phyloP scores from a whole-genome alignment of 2,329 filamentous ascomycete genomes.

The Rhynchosporium agropyri region DNA sequence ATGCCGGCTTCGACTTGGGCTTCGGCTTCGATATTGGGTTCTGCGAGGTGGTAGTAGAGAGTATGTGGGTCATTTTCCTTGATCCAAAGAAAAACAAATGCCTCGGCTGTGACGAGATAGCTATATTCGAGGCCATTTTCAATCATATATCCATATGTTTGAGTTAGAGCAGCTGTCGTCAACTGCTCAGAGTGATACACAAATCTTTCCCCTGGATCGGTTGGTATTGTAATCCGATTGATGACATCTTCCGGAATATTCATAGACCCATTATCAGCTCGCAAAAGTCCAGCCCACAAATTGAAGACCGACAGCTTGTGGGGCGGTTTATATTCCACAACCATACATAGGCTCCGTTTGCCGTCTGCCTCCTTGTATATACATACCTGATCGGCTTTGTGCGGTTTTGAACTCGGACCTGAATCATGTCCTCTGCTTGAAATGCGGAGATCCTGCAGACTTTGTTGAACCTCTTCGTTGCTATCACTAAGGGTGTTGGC shows the following conservation, averaged over 20 bases:
- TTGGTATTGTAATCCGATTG: constrained; percentile 41
- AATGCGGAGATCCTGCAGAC: constrained; percentile 31
- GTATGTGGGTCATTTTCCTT: constrained; percentile 31
- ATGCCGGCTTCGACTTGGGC: constrained; percentile 25
- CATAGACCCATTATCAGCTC: constrained; percentile 27
- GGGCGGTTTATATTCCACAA: constrained; percentile 52
- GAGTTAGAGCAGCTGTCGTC: constrained; percentile 48
- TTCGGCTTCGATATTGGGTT: constrained; percentile 31
- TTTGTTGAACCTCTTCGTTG: constrained; percentile 36
- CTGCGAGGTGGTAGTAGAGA: constrained; percentile 31
- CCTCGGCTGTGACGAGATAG: constrained; percentile 37
- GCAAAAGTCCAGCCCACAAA: constrained; percentile 47
- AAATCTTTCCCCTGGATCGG: constrained; percentile 42
- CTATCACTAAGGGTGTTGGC: constrained; percentile 33
- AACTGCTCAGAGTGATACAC: constrained; percentile 45
- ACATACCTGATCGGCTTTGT: constrained; percentile 33
- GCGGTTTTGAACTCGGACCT: constrained; percentile 29
- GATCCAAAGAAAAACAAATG: constrained; percentile 37
- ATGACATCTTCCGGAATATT: constrained; percentile 46
- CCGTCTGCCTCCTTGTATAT: constrained; percentile 33
- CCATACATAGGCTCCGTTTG: constrained; percentile 28
- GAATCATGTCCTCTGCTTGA: constrained; percentile 27
- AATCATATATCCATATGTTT: constrained; percentile 56
- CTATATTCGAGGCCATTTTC: constrained; percentile 43
- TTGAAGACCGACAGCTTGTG: constrained; percentile 49